A percentile compares a stretch with the other conserved stretches of the same genome.
phyloP scores from a whole-genome alignment of 2,329 filamentous ascomycete species.

The Cytospora paraplurivora region DNA sequence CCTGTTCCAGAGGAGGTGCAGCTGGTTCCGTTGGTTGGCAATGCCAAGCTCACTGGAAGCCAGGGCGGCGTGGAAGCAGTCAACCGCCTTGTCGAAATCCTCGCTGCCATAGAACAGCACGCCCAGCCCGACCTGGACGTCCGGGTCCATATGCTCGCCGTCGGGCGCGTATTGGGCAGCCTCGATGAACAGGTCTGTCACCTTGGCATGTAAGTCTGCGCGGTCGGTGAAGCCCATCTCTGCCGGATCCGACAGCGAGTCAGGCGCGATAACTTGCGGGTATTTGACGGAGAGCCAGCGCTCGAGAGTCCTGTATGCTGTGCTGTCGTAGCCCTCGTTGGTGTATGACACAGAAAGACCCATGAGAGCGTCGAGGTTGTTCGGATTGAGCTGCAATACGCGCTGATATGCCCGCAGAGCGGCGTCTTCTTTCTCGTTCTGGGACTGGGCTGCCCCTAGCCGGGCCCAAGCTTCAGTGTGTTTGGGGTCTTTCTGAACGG shows the following conservation, averaged over 20 bases:
- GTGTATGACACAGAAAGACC: slow-evolving; percentile 95
- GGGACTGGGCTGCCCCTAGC: slow-evolving; percentile 88
- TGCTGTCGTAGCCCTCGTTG: slow-evolving; percentile 97
- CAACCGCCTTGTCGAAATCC: slow-evolving; percentile 97
- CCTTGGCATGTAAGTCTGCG: slow-evolving; percentile 82
- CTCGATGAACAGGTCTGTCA: slow-evolving; percentile 87
- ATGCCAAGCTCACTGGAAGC: slow-evolving; percentile 81
- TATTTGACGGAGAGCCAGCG: slow-evolving; percentile 97
- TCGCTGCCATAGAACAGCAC: slow-evolving; percentile 98
- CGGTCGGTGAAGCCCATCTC: slow-evolving; percentile 95
- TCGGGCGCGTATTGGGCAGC: slow-evolving; percentile 90
- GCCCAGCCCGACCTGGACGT: slow-evolving; percentile 95
- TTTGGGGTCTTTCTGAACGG: slow-evolving; percentile 83
- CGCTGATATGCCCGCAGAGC: slow-evolving; percentile 93
- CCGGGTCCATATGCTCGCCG: slow-evolving; percentile 95
- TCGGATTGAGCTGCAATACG: slow-evolving; percentile 82
- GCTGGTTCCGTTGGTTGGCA: slow-evolving; percentile 80
- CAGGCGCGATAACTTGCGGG: slow-evolving; percentile 74
- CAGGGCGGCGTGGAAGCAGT: slow-evolving; percentile 94
- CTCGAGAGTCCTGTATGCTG: slow-evolving; percentile 93
- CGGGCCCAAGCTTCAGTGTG: slow-evolving; percentile 94
- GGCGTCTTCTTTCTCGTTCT: slow-evolving; percentile 97
- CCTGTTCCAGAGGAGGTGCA: slow-evolving; percentile 96
- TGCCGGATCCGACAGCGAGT: slow-evolving; percentile 71
- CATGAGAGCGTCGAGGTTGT: slow-evolving; percentile 89